A percentile compares a stretch with the other conserved stretches of the same genome.
phyloP scores from a whole-genome alignment of 2,329 filamentous ascomycete species.

The Pezicula neosporulosa region DNA sequence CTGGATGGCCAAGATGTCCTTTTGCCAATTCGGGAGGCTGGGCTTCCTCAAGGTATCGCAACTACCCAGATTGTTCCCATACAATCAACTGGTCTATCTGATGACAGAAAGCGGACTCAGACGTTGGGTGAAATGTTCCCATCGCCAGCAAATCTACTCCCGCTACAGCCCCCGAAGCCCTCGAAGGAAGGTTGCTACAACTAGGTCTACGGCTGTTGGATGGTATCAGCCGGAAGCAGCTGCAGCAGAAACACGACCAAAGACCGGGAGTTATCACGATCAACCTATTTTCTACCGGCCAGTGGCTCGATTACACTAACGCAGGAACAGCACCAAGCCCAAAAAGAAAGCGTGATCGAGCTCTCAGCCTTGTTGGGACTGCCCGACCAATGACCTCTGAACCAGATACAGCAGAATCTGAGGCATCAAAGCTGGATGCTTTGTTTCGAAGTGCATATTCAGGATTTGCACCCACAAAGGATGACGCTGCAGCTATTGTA shows the following conservation, averaged over 20 bases:
- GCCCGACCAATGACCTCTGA: slow-evolving; percentile 44
- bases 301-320: slow-evolving; percentile 69
- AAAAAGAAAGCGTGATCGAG: slow-evolving; percentile 65
- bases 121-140: slow-evolving; percentile 74
- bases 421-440: slow-evolving; percentile 67
- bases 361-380: slow-evolving; percentile 61
- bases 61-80: slow-evolving; percentile 62
- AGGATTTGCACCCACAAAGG: slow-evolving; percentile 73
- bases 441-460: slow-evolving; percentile 76
- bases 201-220: slow-evolving; percentile 45
- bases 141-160: slow-evolving; percentile 60
- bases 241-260: slow-evolving; percentile 28
- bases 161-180: slow-evolving; percentile 68
- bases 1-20: slow-evolving; percentile 29
- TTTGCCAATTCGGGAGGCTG: slow-evolving; percentile 56
- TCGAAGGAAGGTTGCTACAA: slow-evolving; percentile 68
- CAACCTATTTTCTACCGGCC: slow-evolving; percentile 61
- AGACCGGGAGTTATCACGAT: slow-evolving; percentile 57
- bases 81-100: slow-evolving; percentile 32
- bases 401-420: slow-evolving; percentile 47
- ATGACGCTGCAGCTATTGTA: slow-evolving; percentile 68
- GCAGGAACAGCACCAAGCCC: slow-evolving; percentile 51
- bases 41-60: slow-evolving; percentile 71
- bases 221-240: slow-evolving; percentile 37
- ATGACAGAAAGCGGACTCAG: slow-evolving; percentile 50